Evolutionary conservation across 768 basidiomycete species (phyloP).

Genomic region (Suillus plorans): DNA sequence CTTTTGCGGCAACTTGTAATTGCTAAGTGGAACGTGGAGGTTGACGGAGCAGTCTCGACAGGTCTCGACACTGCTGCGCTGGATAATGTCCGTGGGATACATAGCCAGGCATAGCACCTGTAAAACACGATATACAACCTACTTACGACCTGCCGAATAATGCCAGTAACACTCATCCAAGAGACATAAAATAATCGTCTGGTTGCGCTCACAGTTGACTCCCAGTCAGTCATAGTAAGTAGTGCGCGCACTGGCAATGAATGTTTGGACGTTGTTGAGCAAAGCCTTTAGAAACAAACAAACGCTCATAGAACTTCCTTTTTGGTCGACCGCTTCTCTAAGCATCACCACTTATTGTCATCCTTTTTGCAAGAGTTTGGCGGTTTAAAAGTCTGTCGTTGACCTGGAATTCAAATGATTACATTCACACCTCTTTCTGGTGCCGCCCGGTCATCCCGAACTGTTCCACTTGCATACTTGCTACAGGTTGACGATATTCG

Average conservation of each 20-base stretch:
- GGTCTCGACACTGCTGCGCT: not conserved
- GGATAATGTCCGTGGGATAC: not conserved
- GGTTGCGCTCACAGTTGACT: not conserved
- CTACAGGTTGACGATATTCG: conserved; percentile 93
- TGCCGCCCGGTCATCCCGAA: conserved; percentile 64
- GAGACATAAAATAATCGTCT: not conserved
- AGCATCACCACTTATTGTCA: not conserved
- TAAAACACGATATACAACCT: not conserved
- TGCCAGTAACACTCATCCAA: not conserved
- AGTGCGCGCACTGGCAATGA: not conserved
- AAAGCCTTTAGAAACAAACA: conserved; percentile 11
- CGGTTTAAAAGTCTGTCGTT: not conserved
- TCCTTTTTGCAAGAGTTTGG: not conserved
- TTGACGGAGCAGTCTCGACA: not conserved
- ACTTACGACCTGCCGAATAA: not conserved
- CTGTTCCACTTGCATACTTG: conserved; percentile 76
- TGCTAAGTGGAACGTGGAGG: not conserved
- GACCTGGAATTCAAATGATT: conserved; percentile 60
- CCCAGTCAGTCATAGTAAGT: no score
- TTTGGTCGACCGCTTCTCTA: not conserved
- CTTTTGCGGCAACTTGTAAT: not conserved
- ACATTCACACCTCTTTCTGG: conserved; percentile 92
- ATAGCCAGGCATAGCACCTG: not conserved
- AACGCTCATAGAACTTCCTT: conserved; percentile 1
- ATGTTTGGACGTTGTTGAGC: conserved; percentile 1